A percentile compares a stretch with the other conserved stretches of the same genome.
Conservation (phyloP, 495 filamentous ascomycete species). For the Xylaria longipes region DNA sequence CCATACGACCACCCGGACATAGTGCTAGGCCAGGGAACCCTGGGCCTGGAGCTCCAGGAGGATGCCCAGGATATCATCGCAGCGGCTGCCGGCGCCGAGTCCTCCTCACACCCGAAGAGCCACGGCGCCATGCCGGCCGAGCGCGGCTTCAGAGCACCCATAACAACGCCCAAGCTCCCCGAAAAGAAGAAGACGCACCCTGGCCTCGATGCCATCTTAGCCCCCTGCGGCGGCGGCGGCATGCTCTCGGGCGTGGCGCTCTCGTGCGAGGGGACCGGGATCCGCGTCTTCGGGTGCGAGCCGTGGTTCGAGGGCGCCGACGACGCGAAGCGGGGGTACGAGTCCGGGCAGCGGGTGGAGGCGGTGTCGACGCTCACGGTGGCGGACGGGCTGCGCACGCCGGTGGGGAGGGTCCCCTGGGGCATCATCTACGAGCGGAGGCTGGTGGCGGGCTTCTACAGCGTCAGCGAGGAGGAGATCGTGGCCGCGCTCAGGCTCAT, state of each 20-base stretch:
- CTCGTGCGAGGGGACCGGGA: constrained; percentile 69
- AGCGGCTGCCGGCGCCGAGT: background rate
- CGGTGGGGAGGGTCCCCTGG: constrained; percentile 81
- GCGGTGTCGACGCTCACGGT: constrained; percentile 79
- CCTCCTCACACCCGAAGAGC: background rate
- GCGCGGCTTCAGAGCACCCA: constrained; percentile 11
- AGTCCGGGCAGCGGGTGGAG: constrained; percentile 59
- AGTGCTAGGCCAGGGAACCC: constrained; percentile 89
- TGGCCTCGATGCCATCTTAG: constrained; percentile 77
- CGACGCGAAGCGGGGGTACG: constrained; percentile 75
- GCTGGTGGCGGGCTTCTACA: constrained; percentile 77
- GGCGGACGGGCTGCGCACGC: constrained; percentile 88
- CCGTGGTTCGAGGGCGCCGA: constrained; percentile 85
- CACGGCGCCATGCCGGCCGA: background rate
- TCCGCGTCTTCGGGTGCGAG: constrained; percentile 87
- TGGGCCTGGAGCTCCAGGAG: constrained; percentile 78
- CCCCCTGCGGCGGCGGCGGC: constrained; percentile 88
- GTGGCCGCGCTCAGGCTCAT: constrained; percentile 76
- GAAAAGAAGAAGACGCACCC: constrained; percentile 15
- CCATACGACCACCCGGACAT: constrained; percentile 93
- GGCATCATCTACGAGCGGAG: constrained; percentile 72
- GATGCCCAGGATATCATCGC: constrained; percentile 66
- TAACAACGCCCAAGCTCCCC: constrained; percentile 12
- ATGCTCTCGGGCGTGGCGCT: constrained; percentile 84
- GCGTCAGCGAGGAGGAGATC: constrained; percentile 85